Evolutionary conservation across 176 grass and related monocot genomes (phyloP).

Genomic region (Aegilops speltoides): DNA sequence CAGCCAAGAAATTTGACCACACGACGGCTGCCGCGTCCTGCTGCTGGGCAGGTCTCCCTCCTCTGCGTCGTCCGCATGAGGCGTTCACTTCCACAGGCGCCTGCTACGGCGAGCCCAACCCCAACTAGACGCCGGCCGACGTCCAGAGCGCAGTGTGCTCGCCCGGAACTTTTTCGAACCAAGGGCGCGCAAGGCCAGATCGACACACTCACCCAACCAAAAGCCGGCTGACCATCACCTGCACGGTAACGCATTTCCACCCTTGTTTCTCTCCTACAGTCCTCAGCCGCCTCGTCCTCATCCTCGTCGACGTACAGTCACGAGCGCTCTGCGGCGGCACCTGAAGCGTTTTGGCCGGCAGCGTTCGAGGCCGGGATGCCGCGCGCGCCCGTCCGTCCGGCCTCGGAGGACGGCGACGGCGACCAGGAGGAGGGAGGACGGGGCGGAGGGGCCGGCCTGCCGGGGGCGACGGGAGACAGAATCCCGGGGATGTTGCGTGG

Average conservation of each 20-base stretch:
- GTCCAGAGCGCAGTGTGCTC: background rate
- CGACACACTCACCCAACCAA: too few relatives aligned
- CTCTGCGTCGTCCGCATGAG: background rate
- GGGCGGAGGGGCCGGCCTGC: background rate
- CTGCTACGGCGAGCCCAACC: background rate
- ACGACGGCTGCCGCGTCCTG: background rate
- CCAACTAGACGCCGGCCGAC: background rate
- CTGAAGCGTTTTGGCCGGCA: background rate
- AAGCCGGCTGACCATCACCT: background rate
- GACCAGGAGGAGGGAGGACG: background rate
- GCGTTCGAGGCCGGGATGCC: background rate
- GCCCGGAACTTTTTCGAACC: too few relatives aligned
- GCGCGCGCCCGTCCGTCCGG: background rate
- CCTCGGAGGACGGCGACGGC: background rate
- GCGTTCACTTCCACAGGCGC: background rate
- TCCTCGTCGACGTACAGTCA: background rate
- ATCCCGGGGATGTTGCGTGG: constrained; percentile 45
- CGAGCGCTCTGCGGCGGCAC: too few relatives aligned
- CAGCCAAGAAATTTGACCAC: constrained; percentile 8
- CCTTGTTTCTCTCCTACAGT: background rate
- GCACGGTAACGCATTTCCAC: background rate
- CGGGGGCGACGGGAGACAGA: constrained; percentile 28
- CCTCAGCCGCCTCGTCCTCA: background rate
- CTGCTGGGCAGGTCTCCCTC: background rate
- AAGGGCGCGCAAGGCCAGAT: too few relatives aligned